phyloP scores from a whole-genome alignment of 257 asterid species.

The Euphrasia confusa region DNA sequence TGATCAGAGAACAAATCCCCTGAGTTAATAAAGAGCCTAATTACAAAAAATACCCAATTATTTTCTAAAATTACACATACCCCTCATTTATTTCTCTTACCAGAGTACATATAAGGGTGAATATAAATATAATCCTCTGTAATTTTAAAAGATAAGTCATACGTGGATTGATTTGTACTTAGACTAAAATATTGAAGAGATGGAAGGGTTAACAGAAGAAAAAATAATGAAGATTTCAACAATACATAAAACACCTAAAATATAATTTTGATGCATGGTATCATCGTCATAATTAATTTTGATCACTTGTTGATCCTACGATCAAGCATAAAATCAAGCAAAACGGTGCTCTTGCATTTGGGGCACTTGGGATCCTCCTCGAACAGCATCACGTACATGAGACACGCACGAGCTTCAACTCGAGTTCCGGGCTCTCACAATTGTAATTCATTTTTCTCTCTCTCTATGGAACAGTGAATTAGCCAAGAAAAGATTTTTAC shows the following conservation, averaged over 20 bases:
- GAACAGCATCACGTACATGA: constrained; percentile 38
- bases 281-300: background rate
- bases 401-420: constrained; percentile 42
- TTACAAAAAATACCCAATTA: background rate
- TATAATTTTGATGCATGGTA: background rate
- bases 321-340: constrained; percentile 48
- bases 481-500: constrained; percentile 21
- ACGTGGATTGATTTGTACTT: background rate
- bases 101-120: background rate
- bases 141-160: background rate
- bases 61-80: background rate
- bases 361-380: constrained; percentile 46
- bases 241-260: background rate
- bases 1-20: background rate
- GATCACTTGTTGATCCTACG: constrained; percentile 23
- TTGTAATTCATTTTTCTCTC: constrained; percentile 25
- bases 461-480: constrained; percentile 6
- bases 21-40: background rate
- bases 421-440: constrained; percentile 32
- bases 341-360: constrained; percentile 50
- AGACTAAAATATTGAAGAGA: background rate
- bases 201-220: background rate
- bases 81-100: background rate
- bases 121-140: background rate
- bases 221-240: constrained; percentile 3